Evolutionary conservation across 108 stramenopile species (phyloP).

Genomic region (Cylindrotheca closterium): DNA sequence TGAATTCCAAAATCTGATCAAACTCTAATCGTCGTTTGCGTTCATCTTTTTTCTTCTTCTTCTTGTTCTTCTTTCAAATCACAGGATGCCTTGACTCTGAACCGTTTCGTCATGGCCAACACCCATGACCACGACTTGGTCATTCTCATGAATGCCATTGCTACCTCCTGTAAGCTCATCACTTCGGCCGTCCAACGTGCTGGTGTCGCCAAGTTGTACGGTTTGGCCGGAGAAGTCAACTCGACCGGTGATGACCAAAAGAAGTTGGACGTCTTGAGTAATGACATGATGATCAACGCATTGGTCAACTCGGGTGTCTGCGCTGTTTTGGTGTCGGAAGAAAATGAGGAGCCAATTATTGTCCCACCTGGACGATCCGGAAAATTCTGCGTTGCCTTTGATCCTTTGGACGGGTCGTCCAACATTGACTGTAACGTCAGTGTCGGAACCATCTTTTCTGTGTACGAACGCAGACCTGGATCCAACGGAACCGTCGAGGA

Average conservation of each 20-base stretch:
- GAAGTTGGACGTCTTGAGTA: slow-evolving; percentile 98
- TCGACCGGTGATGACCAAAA: slow-evolving; percentile 98
- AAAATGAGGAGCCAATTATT: slow-evolving; percentile 97
- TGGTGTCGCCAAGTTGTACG: slow-evolving; percentile 90
- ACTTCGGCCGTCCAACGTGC: slow-evolving; percentile 86
- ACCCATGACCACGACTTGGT: slow-evolving; percentile 83
- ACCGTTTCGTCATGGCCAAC: slow-evolving; percentile 80
- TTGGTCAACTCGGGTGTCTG: slow-evolving; percentile 91
- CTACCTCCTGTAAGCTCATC: slow-evolving; percentile 87
- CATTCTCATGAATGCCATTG: slow-evolving; percentile 84
- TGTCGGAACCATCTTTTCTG: slow-evolving; percentile 97
- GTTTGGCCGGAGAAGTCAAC: slow-evolving; percentile 96
- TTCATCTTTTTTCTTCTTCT: no score
- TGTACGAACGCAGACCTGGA: slow-evolving; percentile 87
- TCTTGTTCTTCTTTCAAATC: no score
- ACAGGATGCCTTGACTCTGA: slow-evolving; percentile 79
- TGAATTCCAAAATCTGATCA: no score
- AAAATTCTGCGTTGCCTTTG: slow-evolving; percentile 98
- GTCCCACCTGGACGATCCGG: slow-evolving; percentile 84
- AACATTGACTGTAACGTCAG: slow-evolving; percentile 99
- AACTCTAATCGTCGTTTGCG: no score
- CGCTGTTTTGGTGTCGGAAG: slow-evolving; percentile 95
- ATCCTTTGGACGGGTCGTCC: slow-evolving; percentile 97
- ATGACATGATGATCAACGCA: slow-evolving; percentile 99
- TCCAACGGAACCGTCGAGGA: slow-evolving; percentile 81